phyloP scores from a whole-genome alignment of 2,329 filamentous ascomycete species.

The Verticillium nubilum region DNA sequence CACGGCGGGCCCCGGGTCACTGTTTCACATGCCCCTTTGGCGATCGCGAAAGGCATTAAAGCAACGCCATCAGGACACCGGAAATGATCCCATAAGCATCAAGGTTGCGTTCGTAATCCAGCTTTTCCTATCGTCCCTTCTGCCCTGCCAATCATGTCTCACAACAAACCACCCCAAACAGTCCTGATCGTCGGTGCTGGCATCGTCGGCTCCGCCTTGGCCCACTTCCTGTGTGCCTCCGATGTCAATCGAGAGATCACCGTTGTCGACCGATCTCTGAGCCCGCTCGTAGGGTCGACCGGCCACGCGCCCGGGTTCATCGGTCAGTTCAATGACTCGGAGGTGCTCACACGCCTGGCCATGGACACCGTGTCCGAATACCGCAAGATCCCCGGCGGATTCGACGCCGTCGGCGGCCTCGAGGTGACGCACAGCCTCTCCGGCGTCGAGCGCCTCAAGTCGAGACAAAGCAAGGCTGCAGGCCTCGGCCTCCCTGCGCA shows the following conservation, averaged over 20 bases:
- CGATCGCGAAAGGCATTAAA: no score
- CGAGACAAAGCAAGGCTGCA: background rate
- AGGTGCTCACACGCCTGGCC: conserved; percentile 4
- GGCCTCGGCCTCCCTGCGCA: background rate
- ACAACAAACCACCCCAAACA: conserved; percentile 11
- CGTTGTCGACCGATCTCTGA: conserved; percentile 3
- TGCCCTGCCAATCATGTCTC: background rate
- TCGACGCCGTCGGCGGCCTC: conserved; percentile 3
- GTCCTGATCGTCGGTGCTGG: conserved; percentile 32
- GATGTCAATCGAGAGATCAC: background rate
- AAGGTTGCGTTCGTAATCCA: no score
- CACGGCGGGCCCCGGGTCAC: background rate
- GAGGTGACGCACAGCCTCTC: background rate
- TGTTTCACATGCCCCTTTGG: background rate
- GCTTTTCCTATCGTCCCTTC: background rate
- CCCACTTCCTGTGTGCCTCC: conserved; percentile 21
- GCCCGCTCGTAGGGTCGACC: conserved; percentile 4
- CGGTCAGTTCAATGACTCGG: conserved; percentile 6
- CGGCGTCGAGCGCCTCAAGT: background rate
- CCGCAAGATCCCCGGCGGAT: conserved; percentile 2
- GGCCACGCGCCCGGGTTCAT: conserved; percentile 5
- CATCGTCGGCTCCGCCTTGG: conserved; percentile 29
- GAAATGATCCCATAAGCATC: no score
- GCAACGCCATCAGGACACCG: no score
- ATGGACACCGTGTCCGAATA: conserved; percentile 3